Evolutionary conservation across 805 yeast species (phyloP), one percentile per base, ranked within the genome.

Genomic region (Lipomyces chichibuensis): DNA sequence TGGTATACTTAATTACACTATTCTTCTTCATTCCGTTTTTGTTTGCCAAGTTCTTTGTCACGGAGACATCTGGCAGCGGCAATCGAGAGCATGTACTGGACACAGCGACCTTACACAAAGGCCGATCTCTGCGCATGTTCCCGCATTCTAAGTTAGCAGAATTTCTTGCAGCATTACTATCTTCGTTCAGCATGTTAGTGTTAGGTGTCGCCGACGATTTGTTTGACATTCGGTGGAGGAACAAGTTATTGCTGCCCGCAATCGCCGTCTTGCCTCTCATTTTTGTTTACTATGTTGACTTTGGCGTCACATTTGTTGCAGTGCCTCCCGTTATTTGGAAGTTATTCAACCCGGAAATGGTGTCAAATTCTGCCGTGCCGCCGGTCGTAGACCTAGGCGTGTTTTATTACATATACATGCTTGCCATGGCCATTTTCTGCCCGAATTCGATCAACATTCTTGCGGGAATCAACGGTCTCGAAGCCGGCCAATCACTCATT

Each of bases 181-280:
- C 96, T 68, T 79, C 95, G 59, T 92, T 92, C 78, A 86, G 92
- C 71, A 93, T 95, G 77, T 83, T 92, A 17, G 80, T 95, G 55
- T 81, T 95, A 56, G 99, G 99, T 0, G 83, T 95, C 37, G 89
- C 96, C 59, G 99, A 95, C 78, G 99, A 95, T 80, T 82, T 95
- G 73, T 95, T 95, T 75, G 99, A 95, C 78, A 87, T 95, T 70
- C 84, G 97, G 73, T 95, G 99, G 99, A 84, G 99, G 75, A 97
- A 95, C 80, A 95, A 95, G 81, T 92, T 95, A 80, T 92, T 95
- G 74, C 76, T 95, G 71, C 99, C 99, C 0, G 97, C 97, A 0
- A 86, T 95, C 63, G 97, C 97, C 0, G 88, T 97, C 1, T 87
- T 95, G 56, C 99, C 99, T 4, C 82, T 95, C 73, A 82, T 95